Conservation (phyloP, 176 grass and related monocot genomes). For the Alloteropsis semialata region DNA sequence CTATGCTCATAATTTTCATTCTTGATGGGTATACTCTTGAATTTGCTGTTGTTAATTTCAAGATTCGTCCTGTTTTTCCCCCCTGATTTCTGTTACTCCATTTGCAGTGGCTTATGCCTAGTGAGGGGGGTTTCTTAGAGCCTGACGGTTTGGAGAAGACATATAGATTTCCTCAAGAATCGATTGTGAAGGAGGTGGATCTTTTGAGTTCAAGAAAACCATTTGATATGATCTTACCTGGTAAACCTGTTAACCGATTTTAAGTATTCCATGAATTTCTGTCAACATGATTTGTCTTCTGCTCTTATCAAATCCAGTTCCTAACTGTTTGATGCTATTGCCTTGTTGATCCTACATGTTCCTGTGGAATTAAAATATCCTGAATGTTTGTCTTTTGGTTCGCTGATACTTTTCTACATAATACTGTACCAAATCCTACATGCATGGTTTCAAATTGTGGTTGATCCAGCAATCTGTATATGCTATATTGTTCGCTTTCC, state of each 20-base stretch:
- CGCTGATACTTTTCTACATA: background rate
- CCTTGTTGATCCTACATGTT: background rate
- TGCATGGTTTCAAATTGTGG: background rate
- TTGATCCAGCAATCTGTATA: background rate
- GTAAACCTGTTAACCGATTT: slow-evolving; percentile 31
- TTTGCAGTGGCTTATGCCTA: slow-evolving; percentile 79
- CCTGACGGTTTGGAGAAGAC: slow-evolving; percentile 75
- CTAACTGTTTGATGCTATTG: background rate
- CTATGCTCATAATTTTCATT: background rate
- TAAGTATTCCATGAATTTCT: slow-evolving; percentile 19
- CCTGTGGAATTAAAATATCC: background rate
- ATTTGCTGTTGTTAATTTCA: background rate
- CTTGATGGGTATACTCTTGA: too few species aligned
- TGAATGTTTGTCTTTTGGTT: background rate
- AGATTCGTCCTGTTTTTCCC: background rate
- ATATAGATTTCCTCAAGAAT: slow-evolving; percentile 44
- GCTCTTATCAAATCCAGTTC: background rate
- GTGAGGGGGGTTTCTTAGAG: slow-evolving; percentile 65
- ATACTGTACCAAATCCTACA: background rate
- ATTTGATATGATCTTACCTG: slow-evolving; percentile 97
- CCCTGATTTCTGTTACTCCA: slow-evolving; percentile 25
- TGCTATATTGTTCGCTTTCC: background rate
- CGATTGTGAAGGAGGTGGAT: slow-evolving; percentile 51
- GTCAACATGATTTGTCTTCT: background rate
- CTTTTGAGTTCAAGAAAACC: slow-evolving; percentile 58